A percentile compares a stretch with the other conserved stretches of the same genome.
These are phyloP conservation scores for Triticum monococcum DNA, from an alignment of 176 grass and related monocot genomes.

Conservation along the genomic window DNA sequence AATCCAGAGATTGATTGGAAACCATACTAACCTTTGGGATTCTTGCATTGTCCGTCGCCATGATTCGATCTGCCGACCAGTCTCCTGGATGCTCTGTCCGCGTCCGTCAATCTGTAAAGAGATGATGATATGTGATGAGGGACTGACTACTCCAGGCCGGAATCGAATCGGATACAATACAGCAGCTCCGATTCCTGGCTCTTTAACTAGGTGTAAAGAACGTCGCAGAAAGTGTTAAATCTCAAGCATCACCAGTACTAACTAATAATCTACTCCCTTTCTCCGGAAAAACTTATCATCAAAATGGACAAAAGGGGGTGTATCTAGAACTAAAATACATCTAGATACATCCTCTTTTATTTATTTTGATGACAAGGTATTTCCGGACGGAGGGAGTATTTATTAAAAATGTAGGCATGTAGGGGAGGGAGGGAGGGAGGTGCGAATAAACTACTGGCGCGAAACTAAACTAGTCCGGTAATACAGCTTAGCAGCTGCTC, in stretches of 20 bases:
- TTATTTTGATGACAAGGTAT: too few relatives aligned
- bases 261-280: neutral
- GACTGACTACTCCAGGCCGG: neutral
- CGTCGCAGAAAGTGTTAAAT: neutral
- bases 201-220: constrained; percentile 28
- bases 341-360: too few relatives aligned
- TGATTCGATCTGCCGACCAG: neutral
- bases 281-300: too few relatives aligned
- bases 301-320: too few relatives aligned
- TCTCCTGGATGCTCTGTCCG: neutral
- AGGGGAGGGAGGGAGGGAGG: neutral
- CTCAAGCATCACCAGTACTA: neutral
- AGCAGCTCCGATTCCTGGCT: neutral
- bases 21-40: constrained; percentile 58
- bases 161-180: neutral
- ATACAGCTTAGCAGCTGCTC: neutral
- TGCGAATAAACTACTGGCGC: neutral
- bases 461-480: neutral
- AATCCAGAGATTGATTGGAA: neutral
- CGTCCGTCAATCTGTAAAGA: constrained; percentile 4
- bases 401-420: neutral
- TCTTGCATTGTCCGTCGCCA: constrained; percentile 50
- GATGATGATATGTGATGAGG: neutral
- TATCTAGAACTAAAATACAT: too few relatives aligned
- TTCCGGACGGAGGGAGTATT: too few relatives aligned